These are phyloP conservation scores for Acanthamoeba royreba DNA, from an alignment of 208 protist species.

Conservation along the genomic window DNA sequence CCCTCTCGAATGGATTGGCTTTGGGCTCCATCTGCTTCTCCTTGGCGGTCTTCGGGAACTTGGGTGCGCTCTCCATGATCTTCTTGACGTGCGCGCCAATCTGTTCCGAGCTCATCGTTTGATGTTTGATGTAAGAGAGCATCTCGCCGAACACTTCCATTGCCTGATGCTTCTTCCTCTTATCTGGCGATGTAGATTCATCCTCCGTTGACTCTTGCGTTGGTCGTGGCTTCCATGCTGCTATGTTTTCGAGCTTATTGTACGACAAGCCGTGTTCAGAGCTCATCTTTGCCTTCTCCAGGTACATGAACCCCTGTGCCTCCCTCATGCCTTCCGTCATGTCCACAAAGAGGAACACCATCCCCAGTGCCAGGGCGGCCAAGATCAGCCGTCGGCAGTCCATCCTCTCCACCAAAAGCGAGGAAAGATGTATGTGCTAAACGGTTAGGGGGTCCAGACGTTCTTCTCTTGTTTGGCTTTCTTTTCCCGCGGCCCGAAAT, in stretches of 20 bases:
- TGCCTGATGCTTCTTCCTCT: not conserved
- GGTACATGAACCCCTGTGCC: constrained; percentile 11
- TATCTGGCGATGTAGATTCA: not conserved
- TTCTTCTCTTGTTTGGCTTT: too few relatives aligned
- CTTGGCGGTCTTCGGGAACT: not conserved
- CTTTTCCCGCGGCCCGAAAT: too few relatives aligned
- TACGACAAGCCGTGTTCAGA: too few relatives aligned
- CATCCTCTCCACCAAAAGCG: too few relatives aligned
- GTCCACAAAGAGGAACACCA: too few relatives aligned
- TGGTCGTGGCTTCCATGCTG: not conserved
- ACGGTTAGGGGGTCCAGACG: too few relatives aligned
- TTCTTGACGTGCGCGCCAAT: not conserved
- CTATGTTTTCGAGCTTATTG: not conserved
- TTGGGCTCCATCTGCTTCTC: not conserved
- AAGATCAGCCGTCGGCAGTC: too few relatives aligned
- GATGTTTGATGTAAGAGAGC: not conserved
- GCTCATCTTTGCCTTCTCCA: not conserved
- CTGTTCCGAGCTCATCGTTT: not conserved
- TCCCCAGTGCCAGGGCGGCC: too few relatives aligned
- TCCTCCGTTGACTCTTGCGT: not conserved
- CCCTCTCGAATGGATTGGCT: not conserved
- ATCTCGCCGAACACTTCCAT: not conserved
- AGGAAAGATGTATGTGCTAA: too few relatives aligned
- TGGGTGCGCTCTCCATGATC: not conserved
- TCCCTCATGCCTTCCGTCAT: too few relatives aligned